phyloP scores from a whole-genome alignment of 805 yeast species.

The Komagataella phaffii region DNA sequence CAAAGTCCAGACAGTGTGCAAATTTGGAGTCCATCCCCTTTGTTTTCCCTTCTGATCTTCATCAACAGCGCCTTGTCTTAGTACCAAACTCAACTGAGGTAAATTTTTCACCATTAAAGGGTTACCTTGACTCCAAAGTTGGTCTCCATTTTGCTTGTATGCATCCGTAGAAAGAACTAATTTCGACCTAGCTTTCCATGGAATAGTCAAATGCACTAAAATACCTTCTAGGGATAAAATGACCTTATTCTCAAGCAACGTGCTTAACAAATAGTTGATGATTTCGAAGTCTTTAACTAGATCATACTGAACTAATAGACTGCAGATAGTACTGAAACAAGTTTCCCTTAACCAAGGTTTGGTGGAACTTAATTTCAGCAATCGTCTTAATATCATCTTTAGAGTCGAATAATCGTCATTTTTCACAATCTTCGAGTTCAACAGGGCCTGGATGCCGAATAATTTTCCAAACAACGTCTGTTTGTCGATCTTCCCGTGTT shows the following conservation, averaged over 20 bases:
- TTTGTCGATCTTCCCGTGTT: slow-evolving; percentile 76
- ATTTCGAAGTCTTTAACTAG: neutral
- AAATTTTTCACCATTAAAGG: slow-evolving; percentile 67
- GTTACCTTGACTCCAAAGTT: slow-evolving; percentile 55
- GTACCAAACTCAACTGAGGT: slow-evolving; percentile 42
- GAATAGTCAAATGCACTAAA: slow-evolving; percentile 50
- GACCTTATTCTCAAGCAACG: neutral
- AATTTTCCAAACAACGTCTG: slow-evolving; percentile 69
- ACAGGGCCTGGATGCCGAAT: slow-evolving; percentile 70
- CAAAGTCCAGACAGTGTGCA: slow-evolving; percentile 67
- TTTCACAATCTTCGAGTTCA: slow-evolving; percentile 35
- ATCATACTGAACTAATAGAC: slow-evolving; percentile 23
- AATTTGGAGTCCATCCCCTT: slow-evolving; percentile 47
- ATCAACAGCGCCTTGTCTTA: slow-evolving; percentile 40
- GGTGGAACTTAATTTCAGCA: slow-evolving; percentile 42
- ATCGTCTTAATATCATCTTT: slow-evolving; percentile 24
- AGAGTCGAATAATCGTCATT: slow-evolving; percentile 16
- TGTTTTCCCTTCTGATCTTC: slow-evolving; percentile 38
- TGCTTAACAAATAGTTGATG: neutral
- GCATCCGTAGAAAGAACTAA: slow-evolving; percentile 8
- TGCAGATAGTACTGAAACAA: slow-evolving; percentile 55
- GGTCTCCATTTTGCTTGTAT: slow-evolving; percentile 9
- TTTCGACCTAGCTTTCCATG: slow-evolving; percentile 12
- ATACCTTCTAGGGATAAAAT: slow-evolving; percentile 56
- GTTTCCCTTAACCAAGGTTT: slow-evolving; percentile 88